Base-by-base conservation (phyloP, 306 rosid species). In the Gynostemma pentaphyllum region DNA sequence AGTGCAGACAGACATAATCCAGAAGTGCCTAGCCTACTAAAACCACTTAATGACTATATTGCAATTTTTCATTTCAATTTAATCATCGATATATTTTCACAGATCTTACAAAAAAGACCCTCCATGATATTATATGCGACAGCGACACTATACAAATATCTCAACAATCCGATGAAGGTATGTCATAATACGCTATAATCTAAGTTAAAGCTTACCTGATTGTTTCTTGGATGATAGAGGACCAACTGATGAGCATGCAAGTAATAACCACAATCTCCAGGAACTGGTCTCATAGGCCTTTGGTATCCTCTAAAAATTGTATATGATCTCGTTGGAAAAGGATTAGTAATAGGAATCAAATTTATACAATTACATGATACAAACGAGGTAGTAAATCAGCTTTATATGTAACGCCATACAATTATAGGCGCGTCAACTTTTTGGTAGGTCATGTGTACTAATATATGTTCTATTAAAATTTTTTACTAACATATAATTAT, bases 191-290 rank as follows among this genome's bases (percentile, higher is more conserved):
- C 8, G 45, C 42, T 4, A n/a, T 18, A 7, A 9, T 9, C 45
- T 36, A 57, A 34, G 7, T 28, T 15, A 14, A 23, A 61, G 18
- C 26, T 28, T 73, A 88, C 98, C 95, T 86, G 81, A 57, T 68
- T 76, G 41, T 90, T 82, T 68, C 72, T 65, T 34, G 95, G 96
- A 65, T 88, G 98, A 55, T 82, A 69, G 49, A 92, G 82, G 57
- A 57, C 59, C 77, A 86, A 69, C 44, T 68, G 80, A 76, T 86
- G 85, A 9, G 96, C 99, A 48, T 92, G 99, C 80, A 92, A 70
- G 72, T 64, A 39, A 74, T 86, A 88, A 59, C 99, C 95, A 81
- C 88, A 82, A 72, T 92, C 96, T 63, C 99, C 99, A 23, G 99
- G 98, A 74, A 88, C 90, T 45, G 98, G 84, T 54, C 77, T 83